Evolutionary conservation across 2,329 filamentous ascomycete genomes (phyloP).

Genomic region (Talaromyces amestolkiae): DNA sequence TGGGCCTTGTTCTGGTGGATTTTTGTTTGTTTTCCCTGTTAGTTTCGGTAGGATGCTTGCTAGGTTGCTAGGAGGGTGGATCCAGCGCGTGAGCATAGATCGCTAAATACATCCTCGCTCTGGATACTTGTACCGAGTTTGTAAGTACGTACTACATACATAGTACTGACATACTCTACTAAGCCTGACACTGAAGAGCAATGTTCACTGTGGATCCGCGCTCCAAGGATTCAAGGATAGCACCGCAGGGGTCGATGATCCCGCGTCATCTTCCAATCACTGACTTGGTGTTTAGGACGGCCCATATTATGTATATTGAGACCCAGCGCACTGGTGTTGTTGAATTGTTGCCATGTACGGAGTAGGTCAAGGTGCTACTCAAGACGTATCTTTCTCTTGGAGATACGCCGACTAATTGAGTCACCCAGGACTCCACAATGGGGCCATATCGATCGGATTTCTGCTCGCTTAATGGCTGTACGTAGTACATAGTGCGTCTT

Average conservation of each 20-base stretch:
- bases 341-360: not conserved
- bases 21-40: not conserved
- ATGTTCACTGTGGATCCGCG: not conserved
- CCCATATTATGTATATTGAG: not conserved
- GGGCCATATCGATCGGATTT: constrained; percentile 5
- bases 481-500: too few species aligned
- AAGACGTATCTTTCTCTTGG: not conserved
- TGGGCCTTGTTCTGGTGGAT: not conserved
- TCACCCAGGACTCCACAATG: not conserved
- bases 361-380: constrained; percentile 2
- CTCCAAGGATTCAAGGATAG: not conserved
- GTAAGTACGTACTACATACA: not conserved
- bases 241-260: not conserved
- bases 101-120: not conserved
- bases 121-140: not conserved
- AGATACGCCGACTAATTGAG: constrained; percentile 1
- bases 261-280: constrained; percentile 2
- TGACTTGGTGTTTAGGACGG: not conserved
- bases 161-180: not conserved
- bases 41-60: not conserved
- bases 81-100: not conserved
- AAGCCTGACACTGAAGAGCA: not conserved
- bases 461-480: not conserved
- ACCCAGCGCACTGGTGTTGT: constrained; percentile 8
- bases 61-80: not conserved